Base-by-base conservation (phyloP, 768 basidiomycete species). In the Xanthoconium purpureum region DNA sequence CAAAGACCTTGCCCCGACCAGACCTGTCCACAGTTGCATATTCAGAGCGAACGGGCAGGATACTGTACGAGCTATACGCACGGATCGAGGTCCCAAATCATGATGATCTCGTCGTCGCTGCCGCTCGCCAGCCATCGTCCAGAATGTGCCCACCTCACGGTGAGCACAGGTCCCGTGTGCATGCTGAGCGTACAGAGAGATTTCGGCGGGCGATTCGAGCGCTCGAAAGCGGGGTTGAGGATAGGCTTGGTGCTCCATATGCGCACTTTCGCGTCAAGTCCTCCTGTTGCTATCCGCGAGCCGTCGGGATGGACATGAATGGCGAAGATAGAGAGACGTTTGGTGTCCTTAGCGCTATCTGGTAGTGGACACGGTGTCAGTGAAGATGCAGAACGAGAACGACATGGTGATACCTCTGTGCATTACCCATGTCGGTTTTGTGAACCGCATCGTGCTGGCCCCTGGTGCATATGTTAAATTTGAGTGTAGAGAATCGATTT, bases 181-280 rank as follows among this genome's bases (percentile, higher is more conserved):
- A 93, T 91, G 2, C 88, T 84, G 52, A 98, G 79, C 0, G 96
- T 98, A 63, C 91, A 94, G 29, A 98, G 76, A 14, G 89, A 84
- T 68, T 94, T 96, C 14, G 91, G 94, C 30, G 90, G 86, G 53
- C 82, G 79, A 56, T 87, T 81, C 44, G 86, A 82, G 58, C 74
- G 71, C 66, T 90, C 84, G 30, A 90, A 78, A 42, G 83, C 79
- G 14, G 80, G 74, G 59, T 86, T 86, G n/a, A 98, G 76, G 62
- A 98, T 96, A 0, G 97, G 95, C 59, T 91, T 87, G 1, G 97
- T 98, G 58, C 90, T 91, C 96, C 96, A 99, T 73, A 99, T 92
- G 47, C 94, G 89, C 58, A 99, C 85, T 77, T 94, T 95, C 39
- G 92, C 89, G 71, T 99, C 96, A 52, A 99, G 80, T 3, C 95